Conservation (phyloP, 1,284 basidiomycete genomes). For the Peniophora sp. region DNA sequence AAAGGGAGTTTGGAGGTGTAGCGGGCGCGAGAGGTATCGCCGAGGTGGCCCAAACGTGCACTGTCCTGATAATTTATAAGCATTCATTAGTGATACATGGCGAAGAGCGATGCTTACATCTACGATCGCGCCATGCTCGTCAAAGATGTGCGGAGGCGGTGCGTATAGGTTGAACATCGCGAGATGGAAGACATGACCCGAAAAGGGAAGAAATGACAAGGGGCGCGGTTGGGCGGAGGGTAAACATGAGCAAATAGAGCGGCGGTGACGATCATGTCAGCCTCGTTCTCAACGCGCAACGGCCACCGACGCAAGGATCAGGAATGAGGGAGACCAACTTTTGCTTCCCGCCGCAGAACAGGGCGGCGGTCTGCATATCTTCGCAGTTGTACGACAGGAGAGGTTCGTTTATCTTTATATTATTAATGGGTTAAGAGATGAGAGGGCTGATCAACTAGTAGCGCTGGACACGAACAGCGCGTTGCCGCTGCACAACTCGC, state of each 20-base stretch:
- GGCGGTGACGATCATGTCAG: conserved; percentile 14
- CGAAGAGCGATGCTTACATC: background rate
- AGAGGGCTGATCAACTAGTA: conserved; percentile 23
- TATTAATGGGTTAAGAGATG: conserved; percentile 9
- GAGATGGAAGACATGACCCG: background rate
- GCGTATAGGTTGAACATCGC: background rate
- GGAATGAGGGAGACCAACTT: conserved; percentile 97
- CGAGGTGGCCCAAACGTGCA: background rate
- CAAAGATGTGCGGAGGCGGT: background rate
- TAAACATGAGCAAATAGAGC: conserved; percentile 15
- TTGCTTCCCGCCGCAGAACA: conserved; percentile 90
- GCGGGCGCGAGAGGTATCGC: background rate
- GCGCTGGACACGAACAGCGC: conserved; percentile 91
- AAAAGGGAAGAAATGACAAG: background rate
- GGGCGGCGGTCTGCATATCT: conserved; percentile 92
- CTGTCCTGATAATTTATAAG: background rate
- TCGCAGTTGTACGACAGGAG: conserved; percentile 92
- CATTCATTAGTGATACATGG: background rate
- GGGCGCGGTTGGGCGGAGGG: background rate
- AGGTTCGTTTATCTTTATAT: conserved; percentile 49
- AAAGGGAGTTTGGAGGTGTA: conserved; percentile 2
- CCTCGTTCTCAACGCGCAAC: conserved; percentile 17
- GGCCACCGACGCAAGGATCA: conserved; percentile 2
- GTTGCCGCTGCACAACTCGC: conserved; percentile 92
- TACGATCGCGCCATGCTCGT: background rate